A percentile compares a stretch with the other conserved stretches of the same genome.
phyloP scores from a whole-genome alignment of 2,329 filamentous ascomycete genomes.

The Lecanoromycetidae sp. region DNA sequence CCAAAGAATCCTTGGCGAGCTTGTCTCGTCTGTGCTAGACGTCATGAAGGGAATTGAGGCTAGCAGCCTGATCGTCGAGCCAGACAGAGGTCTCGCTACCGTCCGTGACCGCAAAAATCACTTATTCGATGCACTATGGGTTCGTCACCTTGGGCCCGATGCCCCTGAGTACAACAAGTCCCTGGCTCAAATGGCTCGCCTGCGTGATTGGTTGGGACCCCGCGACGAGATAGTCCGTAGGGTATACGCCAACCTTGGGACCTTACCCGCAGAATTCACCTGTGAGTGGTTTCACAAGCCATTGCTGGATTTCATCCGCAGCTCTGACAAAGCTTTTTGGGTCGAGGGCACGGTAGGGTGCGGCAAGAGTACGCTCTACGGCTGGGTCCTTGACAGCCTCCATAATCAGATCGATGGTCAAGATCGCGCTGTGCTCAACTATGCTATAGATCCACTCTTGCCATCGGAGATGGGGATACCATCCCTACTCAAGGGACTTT shows the following conservation, averaged over 20 bases:
- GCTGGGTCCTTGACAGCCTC: slow-evolving; percentile 41
- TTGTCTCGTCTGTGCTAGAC: no score
- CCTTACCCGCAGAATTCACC: slow-evolving; percentile 27
- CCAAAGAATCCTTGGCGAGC: no score
- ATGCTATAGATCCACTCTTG: neutral
- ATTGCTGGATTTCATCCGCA: slow-evolving; percentile 37
- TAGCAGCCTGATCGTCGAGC: no score
- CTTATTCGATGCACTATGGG: no score
- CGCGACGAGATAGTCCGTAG: neutral
- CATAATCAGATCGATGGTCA: slow-evolving; percentile 37
- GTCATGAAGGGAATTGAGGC: no score
- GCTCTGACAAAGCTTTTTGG: slow-evolving; percentile 33
- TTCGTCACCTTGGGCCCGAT: neutral
- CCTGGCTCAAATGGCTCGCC: neutral
- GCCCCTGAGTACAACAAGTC: no score
- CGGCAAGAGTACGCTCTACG: slow-evolving; percentile 41
- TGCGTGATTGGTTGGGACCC: neutral
- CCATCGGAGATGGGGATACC: neutral
- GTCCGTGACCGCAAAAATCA: no score
- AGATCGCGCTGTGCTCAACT: neutral
- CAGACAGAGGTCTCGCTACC: no score
- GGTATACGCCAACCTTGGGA: no score
- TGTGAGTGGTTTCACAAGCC: slow-evolving; percentile 43
- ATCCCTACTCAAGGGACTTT: neutral
- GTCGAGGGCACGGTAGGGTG: slow-evolving; percentile 38